Percentiles rank a stretch among this genome's conserved stretches.
Conservation (phyloP, 2,329 filamentous ascomycete species). For the Cucurbitaria berberidis region DNA sequence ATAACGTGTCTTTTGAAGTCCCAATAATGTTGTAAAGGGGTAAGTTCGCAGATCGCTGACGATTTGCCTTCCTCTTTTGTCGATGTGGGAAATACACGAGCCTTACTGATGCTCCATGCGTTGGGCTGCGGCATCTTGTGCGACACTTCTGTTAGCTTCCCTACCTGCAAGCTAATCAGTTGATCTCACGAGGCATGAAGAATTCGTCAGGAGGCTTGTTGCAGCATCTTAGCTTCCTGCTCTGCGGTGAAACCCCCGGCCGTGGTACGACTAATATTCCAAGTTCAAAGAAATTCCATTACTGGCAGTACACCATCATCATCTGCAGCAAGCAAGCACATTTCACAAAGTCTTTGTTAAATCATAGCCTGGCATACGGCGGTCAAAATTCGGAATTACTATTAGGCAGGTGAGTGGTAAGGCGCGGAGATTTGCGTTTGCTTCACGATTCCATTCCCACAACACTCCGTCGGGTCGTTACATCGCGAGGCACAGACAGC, state of each 20-base stretch:
- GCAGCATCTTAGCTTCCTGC: neutral
- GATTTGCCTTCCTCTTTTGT: neutral
- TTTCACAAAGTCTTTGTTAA: neutral
- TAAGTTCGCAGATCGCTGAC: neutral
- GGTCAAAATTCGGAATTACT: neutral
- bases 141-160: neutral
- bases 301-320: neutral
- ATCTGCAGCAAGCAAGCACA: neutral
- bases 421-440: neutral
- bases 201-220: neutral
- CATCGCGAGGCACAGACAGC: conserved; percentile 5
- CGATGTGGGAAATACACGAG: neutral
- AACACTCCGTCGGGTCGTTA: neutral
- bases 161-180: neutral
- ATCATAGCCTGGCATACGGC: neutral
- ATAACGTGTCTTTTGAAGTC: neutral
- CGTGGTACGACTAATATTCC: neutral
- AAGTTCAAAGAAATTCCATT: neutral
- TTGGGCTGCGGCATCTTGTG: neutral
- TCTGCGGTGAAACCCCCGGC: neutral
- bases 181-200: neutral
- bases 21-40: neutral
- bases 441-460: conserved; percentile 8
- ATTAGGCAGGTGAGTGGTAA: neutral
- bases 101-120: neutral